A percentile compares a stretch with the other conserved stretches of the same genome.
Conservation (phyloP, 345 rosid species). For the Eucalyptus polybractea region DNA sequence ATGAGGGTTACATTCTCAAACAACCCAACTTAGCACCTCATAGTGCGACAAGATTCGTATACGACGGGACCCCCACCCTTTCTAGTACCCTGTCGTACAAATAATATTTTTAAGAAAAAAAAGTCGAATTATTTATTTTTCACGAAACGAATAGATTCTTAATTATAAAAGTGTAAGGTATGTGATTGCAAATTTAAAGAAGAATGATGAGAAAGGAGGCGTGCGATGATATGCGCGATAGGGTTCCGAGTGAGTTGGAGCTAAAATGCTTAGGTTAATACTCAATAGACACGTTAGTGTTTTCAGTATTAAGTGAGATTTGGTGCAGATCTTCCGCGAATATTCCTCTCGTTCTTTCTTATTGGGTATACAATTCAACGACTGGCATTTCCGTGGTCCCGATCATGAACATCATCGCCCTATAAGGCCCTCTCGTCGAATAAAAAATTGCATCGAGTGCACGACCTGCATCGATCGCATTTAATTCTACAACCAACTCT, state of each 20-base stretch:
- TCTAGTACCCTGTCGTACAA: accelerated
- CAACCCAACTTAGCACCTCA: too few relatives aligned
- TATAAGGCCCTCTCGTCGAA: background rate
- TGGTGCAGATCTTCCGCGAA: background rate
- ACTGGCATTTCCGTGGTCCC: background rate
- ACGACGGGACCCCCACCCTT: too few relatives aligned
- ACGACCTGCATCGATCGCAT: background rate
- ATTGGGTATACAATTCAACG: background rate
- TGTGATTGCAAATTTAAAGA: background rate
- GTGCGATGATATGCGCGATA: background rate
- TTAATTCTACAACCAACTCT: background rate
- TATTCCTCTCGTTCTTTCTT: background rate
- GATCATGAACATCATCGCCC: background rate
- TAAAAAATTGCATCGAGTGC: background rate
- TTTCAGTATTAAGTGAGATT: background rate
- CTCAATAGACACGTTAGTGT: background rate
- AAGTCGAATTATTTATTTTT: too few relatives aligned
- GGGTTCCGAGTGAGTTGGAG: background rate
- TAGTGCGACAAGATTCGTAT: too few relatives aligned
- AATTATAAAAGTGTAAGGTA: background rate
- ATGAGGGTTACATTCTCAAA: too few relatives aligned
- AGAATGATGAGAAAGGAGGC: background rate
- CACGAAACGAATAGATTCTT: too few relatives aligned
- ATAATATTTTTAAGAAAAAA: too few relatives aligned
- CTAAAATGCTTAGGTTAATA: background rate